Base-by-base conservation (phyloP, 768 basidiomycete genomes). In the Cubamyces sp. region DNA sequence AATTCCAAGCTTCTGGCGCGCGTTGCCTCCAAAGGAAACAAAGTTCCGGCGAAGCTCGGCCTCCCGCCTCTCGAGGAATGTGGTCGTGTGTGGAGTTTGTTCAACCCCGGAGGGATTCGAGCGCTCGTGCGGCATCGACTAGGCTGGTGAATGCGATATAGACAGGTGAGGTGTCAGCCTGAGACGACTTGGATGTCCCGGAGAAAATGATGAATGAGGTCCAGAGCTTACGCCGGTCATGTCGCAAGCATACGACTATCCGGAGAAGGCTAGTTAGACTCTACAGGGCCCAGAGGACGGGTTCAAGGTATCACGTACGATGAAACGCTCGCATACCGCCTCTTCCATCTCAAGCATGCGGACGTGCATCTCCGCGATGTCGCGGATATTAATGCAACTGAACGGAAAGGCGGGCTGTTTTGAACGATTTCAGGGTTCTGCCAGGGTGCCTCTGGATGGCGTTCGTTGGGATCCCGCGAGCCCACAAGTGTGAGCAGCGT, bases 251-350 rank as follows among this genome's bases (percentile, higher is more conserved):
- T 8, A 47, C 23, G 14, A 47, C 66, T 41, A 25, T 30, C 26
- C 28, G n/a, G n/a, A 12, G 21, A 5, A 42, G 39, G 9, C 2
- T 6, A 3, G 21, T 12, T 19, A 25, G 4, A 34, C 34, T n/a
- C n/a, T n/a, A 30, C 28, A 30, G 28, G 28, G 4, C 4, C 3
- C 4, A 34, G 34, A n/a, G n/a, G 1, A 15, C 8, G 1, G 34
- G 12, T 1, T 28, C 1, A 21, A 51, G 18, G 23, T 18, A 3
- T 9, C 1, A 52, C 30, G 42, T 41, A 69, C 79, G 64, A 80
- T 73, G 73, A 79, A 75, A 28, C 80, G 68, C 60, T 81, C 65
- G 11, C 76, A 75, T 14, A 70, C 74, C 3, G 81, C 79, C 26
- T 69, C 73, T 15, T 69, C 64, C 15, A 65, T 62, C 41, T 73